Conservation (phyloP, 306 rosid species). For the Sophora flavescens region DNA sequence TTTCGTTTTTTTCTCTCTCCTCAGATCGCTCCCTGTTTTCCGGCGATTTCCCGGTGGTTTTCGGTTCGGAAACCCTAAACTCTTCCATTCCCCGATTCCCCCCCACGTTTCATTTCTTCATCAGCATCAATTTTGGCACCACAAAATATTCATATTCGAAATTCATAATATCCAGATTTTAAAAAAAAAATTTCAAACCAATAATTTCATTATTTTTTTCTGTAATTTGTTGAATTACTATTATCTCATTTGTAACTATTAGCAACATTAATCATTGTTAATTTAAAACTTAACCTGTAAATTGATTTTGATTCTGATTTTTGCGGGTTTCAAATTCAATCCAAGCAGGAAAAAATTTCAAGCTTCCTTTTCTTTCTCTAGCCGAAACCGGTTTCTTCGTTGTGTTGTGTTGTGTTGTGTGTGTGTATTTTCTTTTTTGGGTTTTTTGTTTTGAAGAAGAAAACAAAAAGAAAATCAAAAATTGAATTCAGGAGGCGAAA, state of each 20-base stretch:
- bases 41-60: constrained; percentile 48
- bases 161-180: neutral
- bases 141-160: neutral
- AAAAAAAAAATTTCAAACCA: constrained; percentile 1
- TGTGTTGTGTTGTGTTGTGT: constrained; percentile 2
- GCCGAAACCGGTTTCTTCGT: constrained; percentile 39
- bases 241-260: constrained; percentile 29
- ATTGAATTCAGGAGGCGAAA: constrained; percentile 41
- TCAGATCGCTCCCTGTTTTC: constrained; percentile 51
- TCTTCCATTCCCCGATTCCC: neutral
- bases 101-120: constrained; percentile 46
- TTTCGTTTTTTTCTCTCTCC: constrained; percentile 44
- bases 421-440: neutral
- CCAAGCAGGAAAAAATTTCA: constrained; percentile 32
- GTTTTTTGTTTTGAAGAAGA: neutral
- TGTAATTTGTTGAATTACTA: constrained; percentile 15
- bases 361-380: neutral
- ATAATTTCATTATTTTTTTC: constrained; percentile 12
- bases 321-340: constrained; percentile 45
- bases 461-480: constrained; percentile 19
- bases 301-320: constrained; percentile 23
- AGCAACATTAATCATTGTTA: constrained; percentile 5
- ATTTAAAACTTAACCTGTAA: neutral
- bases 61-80: constrained; percentile 32
- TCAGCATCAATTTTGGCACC: neutral